A percentile compares a stretch with the other conserved stretches of the same genome.
phyloP scores from a whole-genome alignment of 176 grass and related monocot species.

The Carex cristatella region DNA sequence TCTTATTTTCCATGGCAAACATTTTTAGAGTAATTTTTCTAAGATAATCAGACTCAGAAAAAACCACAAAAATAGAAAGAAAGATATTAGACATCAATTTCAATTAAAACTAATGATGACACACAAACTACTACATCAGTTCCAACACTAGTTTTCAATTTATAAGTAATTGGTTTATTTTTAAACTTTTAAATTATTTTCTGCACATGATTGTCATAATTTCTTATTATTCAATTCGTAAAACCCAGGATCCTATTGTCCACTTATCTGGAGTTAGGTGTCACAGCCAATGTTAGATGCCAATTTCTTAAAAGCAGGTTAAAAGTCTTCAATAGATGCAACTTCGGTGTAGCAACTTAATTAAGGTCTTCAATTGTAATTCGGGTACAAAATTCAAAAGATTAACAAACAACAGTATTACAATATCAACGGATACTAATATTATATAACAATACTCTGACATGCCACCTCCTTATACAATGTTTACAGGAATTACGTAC shows the following conservation, averaged over 20 bases:
- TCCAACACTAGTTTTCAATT: background rate
- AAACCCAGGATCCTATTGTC: background rate
- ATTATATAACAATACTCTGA: background rate
- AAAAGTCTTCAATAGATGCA: background rate
- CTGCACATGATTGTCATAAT: background rate
- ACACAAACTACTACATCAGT: background rate
- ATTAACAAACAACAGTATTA: background rate
- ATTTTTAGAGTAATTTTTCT: slow-evolving; percentile 89
- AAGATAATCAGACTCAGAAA: slow-evolving; percentile 76
- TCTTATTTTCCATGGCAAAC: slow-evolving; percentile 75
- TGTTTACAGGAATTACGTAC: background rate
- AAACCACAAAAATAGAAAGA: slow-evolving; percentile 7
- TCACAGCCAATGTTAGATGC: background rate
- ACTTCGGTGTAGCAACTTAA: background rate
- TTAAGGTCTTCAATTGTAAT: background rate
- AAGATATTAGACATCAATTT: slow-evolving; percentile 15
- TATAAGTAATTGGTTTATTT: background rate
- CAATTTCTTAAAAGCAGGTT: background rate
- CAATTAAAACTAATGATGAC: background rate
- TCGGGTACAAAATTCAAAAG: background rate
- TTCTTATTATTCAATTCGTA: background rate
- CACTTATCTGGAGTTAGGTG: background rate
- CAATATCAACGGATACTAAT: background rate
- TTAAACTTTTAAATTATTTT: background rate
- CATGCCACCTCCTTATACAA: background rate